Conservation (phyloP, 352 stramenopile species). For the Phytophthora pluvialis region DNA sequence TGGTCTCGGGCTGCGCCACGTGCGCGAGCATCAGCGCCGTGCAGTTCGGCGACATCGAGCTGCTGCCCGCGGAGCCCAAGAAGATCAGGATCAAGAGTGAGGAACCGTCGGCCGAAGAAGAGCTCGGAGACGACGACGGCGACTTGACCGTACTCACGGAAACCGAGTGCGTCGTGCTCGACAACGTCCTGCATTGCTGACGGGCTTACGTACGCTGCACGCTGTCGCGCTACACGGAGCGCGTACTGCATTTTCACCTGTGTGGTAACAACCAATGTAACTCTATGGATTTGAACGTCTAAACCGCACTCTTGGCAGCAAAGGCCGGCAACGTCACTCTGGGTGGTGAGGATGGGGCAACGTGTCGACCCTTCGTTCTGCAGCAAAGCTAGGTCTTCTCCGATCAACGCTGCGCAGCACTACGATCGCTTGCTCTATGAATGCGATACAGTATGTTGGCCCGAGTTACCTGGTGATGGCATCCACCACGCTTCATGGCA, state of each 20-base stretch:
- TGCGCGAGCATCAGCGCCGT: conserved; percentile 28
- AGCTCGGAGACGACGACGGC: conserved; percentile 5
- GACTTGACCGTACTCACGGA: conserved; percentile 29
- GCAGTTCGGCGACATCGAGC: conserved; percentile 25
- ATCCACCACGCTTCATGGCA: conserved; percentile 22
- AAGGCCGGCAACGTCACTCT: conserved; percentile 5
- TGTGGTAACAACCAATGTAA: conserved; percentile 14
- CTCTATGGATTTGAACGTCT: conserved; percentile 14
- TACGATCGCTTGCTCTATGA: neutral
- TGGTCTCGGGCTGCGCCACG: conserved; percentile 32
- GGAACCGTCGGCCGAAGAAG: conserved; percentile 5
- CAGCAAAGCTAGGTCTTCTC: conserved; percentile 1
- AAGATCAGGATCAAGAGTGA: conserved; percentile 10
- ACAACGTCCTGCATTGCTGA: conserved; percentile 28
- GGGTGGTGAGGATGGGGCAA: neutral
- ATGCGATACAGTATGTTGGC: neutral
- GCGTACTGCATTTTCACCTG: conserved; percentile 4
- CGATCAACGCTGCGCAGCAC: neutral
- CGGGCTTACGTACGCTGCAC: neutral
- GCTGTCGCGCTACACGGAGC: neutral
- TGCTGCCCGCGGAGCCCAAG: conserved; percentile 6
- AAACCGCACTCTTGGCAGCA: neutral
- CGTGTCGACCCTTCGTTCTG: conserved; percentile 10
- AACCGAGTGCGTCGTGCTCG: conserved; percentile 37
- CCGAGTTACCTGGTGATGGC: conserved; percentile 12